Evolutionary conservation across 805 yeast species (phyloP).

Genomic region (Pichia membranifaciens): DNA sequence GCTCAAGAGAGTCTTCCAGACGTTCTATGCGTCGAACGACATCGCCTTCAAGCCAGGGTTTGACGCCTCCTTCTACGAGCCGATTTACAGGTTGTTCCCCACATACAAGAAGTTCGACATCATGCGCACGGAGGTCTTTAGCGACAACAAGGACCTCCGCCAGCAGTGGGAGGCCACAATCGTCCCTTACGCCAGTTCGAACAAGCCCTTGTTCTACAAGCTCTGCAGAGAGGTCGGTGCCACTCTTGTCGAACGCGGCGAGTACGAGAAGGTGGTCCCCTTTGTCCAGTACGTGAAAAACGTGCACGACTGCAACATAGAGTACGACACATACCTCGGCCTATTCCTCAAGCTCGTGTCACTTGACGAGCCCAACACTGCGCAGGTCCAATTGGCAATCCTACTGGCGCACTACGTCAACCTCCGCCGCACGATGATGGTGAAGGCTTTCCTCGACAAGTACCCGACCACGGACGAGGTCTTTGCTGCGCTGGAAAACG

Average conservation of each 20-base stretch:
- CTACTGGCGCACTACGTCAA: not conserved
- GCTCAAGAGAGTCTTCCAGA: not conserved
- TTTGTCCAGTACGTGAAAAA: constrained; percentile 4
- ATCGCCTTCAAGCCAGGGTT: constrained; percentile 9
- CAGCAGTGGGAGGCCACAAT: not conserved
- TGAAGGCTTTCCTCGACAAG: not conserved
- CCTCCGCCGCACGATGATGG: not conserved
- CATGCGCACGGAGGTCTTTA: not conserved
- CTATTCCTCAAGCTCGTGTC: not conserved
- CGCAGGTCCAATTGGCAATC: no score
- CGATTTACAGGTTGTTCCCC: constrained; percentile 5
- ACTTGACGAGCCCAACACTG: no score
- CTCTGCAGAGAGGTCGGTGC: constrained; percentile 3
- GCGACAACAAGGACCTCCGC: no score
- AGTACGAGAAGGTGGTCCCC: constrained; percentile 9
- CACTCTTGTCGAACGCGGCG: not conserved
- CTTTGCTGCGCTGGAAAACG: not conserved
- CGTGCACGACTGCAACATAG: not conserved
- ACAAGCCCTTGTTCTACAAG: constrained; percentile 1
- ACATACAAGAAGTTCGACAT: not conserved
- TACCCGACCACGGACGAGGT: not conserved
- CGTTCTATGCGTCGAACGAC: not conserved
- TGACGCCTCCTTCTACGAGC: not conserved
- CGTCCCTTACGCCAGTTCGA: not conserved
- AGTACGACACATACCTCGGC: not conserved